Evolutionary conservation across 2,329 filamentous ascomycete genomes (phyloP), one percentile per base, ranked within the genome.

Genomic region (Coniochaeta ligniaria): DNA sequence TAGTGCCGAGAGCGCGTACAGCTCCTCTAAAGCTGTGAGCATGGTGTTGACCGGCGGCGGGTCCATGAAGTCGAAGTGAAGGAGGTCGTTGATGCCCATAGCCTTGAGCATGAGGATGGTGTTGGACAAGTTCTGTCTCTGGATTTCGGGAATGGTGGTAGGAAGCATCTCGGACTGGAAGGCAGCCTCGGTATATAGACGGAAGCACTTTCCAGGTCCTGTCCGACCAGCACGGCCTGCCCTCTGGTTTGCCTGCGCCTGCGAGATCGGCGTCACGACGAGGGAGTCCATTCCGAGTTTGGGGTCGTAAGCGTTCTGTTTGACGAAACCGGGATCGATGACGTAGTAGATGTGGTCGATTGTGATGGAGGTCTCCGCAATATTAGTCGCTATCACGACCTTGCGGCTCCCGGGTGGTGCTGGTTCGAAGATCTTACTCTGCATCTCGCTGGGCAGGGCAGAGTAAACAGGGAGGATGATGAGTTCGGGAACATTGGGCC

Each of bases 21-120:
- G 81, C 71, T 98, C 95, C 75, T 99, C 96, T 3, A 99, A 79
- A 0, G 95, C 95, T 57, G 92, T 96, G 64, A 99, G 83, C 92
- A 98, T 97, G 14, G 95, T 98, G 69, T 98, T 97, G 33, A 95
- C 95, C 0, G 95, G 95, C 0, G 95, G 95, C 0, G 95, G 93
- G 69, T 99, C 95, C 94, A 99, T 98, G 69, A 99, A 99, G 75
- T 98, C 94, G 69, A 99, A 99, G 71, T 96, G 92, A 14, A 99
- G 82, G 1, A 99, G 80, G 71, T 99, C 95, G 70, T 99, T 98
- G 74, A 99, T 98, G 3, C 96, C 95, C 92, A 99, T 98, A 0
- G 95, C 95, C 73, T 99, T 99, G 58, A 99, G 83, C 90, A 97
- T 96, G 55, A 99, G 82, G 73, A 99, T 98, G 0, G 94, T 97